Conservation (phyloP, 768 basidiomycete species). For the Lactarius psammicola region DNA sequence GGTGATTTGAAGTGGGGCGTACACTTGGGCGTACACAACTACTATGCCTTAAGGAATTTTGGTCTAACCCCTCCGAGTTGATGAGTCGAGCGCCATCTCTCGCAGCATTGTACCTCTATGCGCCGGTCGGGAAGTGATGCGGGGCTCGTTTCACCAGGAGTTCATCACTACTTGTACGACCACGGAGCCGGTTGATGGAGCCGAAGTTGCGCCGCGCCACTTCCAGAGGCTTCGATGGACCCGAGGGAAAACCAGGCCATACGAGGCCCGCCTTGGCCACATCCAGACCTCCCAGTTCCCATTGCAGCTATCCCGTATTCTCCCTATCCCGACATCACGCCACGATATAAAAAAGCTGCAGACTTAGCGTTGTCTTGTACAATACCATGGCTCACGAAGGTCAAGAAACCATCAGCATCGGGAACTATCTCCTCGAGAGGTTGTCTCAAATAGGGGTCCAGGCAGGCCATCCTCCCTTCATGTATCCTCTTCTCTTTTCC, state of each 20-base stretch:
- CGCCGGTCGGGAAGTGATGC: background rate
- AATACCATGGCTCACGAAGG: slow-evolving; percentile 15
- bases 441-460: slow-evolving; percentile 63
- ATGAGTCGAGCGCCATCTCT: background rate
- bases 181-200: background rate
- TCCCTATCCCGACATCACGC: background rate
- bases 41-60: too few relatives aligned
- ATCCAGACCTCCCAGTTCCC: background rate
- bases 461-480: slow-evolving; percentile 37
- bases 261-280: slow-evolving; percentile 9
- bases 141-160: background rate
- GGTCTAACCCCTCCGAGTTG: background rate
- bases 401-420: slow-evolving; percentile 44
- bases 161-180: background rate
- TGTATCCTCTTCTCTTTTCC: background rate
- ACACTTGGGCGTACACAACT: too few relatives aligned
- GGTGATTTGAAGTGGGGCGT: background rate
- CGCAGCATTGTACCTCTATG: background rate
- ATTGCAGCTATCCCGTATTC: background rate
- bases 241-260: background rate
- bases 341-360: slow-evolving; percentile 12
- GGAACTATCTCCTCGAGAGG: slow-evolving; percentile 60
- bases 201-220: slow-evolving; percentile 5
- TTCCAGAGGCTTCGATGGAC: background rate
- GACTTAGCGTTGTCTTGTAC: background rate